Percentiles rank a stretch among this genome's conserved stretches.
These are phyloP conservation scores for Aureobasidium sp. DNA, from an alignment of 2,329 filamentous ascomycete genomes.

Conservation along the genomic window DNA sequence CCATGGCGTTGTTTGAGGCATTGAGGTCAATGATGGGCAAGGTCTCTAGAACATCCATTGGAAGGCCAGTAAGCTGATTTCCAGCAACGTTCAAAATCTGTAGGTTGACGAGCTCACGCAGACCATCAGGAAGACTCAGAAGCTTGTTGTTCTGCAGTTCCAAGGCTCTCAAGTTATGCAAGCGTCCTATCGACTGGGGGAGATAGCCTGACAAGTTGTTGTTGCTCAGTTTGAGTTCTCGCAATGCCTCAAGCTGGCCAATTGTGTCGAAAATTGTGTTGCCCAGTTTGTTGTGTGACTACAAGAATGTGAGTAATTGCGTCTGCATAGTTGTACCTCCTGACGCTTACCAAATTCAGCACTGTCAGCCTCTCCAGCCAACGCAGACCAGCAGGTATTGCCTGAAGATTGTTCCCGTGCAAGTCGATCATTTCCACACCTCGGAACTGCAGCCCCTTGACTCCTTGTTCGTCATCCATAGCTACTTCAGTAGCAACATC, in stretches of 20 bases:
- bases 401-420: conserved; percentile 71
- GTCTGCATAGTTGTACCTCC: not conserved
- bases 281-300: conserved; percentile 75
- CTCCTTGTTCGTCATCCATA: conserved; percentile 57
- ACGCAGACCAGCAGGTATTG: conserved; percentile 68
- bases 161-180: conserved; percentile 67
- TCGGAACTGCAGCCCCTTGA: conserved; percentile 68
- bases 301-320: not conserved
- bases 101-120: conserved; percentile 62
- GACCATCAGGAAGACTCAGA: conserved; percentile 57
- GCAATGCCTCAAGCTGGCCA: conserved; percentile 62
- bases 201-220: conserved; percentile 68
- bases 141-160: conserved; percentile 79
- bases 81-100: conserved; percentile 72
- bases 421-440: conserved; percentile 75
- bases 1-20: conserved; percentile 70
- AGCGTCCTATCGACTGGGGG: conserved; percentile 53
- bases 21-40: conserved; percentile 68
- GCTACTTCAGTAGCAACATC: conserved; percentile 52
- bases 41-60: conserved; percentile 60
- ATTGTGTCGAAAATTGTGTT: conserved; percentile 68
- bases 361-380: conserved; percentile 67
- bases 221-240: conserved; percentile 73
- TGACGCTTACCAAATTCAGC: conserved; percentile 57
- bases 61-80: conserved; percentile 66